Conservation (phyloP, 2,329 filamentous ascomycete genomes). For the Periglandula ipomoeae region DNA sequence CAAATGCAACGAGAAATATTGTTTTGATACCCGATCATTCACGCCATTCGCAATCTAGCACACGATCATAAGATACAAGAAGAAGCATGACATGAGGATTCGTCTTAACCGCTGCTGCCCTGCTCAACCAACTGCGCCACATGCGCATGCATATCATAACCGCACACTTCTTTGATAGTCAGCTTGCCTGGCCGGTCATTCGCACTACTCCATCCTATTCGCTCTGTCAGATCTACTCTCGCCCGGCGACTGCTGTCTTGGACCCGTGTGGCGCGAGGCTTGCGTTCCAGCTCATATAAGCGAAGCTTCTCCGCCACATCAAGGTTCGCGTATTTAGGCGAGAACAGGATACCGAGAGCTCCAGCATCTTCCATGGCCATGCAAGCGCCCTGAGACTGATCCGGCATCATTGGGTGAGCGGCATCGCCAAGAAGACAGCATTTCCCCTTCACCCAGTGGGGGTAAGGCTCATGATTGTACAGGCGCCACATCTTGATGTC, state of each 20-base stretch:
- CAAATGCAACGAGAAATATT: background rate
- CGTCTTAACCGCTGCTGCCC: background rate
- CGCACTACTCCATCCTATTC: slow-evolving; percentile 14
- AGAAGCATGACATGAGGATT: background rate
- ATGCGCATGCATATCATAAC: slow-evolving; percentile 29
- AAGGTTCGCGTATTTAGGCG: slow-evolving; percentile 24
- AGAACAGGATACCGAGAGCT: slow-evolving; percentile 49
- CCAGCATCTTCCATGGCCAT: slow-evolving; percentile 58
- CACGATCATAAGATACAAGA: background rate
- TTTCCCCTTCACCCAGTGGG: slow-evolving; percentile 36
- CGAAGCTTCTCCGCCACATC: slow-evolving; percentile 32
- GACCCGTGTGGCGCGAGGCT: slow-evolving; percentile 39
- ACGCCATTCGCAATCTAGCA: background rate
- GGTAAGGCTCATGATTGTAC: slow-evolving; percentile 35
- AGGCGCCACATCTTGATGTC: slow-evolving; percentile 55
- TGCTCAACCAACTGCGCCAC: slow-evolving; percentile 10
- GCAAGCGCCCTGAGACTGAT: slow-evolving; percentile 57
- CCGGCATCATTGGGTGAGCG: slow-evolving; percentile 57
- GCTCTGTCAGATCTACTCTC: slow-evolving; percentile 42
- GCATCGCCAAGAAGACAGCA: slow-evolving; percentile 53
- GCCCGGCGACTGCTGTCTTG: slow-evolving; percentile 42
- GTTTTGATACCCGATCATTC: background rate
- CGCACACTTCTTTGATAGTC: slow-evolving; percentile 56
- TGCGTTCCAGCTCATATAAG: slow-evolving; percentile 39
- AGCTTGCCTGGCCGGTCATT: slow-evolving; percentile 46